These are phyloP conservation scores for Phytopythium oedochilum DNA, from an alignment of 352 stramenopile species.

Conservation along the genomic window DNA sequence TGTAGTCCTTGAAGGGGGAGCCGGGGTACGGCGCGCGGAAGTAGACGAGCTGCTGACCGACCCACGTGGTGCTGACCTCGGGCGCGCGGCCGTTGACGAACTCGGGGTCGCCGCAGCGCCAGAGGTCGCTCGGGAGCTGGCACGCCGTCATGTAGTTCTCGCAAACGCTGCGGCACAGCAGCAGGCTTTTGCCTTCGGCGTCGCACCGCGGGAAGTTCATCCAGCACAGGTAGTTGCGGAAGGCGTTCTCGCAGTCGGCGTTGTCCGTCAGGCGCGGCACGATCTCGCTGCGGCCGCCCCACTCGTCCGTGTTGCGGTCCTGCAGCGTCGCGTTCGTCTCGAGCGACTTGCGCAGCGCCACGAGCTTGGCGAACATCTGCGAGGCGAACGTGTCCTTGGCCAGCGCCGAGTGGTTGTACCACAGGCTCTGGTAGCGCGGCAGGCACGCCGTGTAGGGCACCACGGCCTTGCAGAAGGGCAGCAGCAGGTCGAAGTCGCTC, in stretches of 20 bases:
- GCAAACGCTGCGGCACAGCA: slow-evolving; percentile 86
- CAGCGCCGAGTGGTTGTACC: slow-evolving; percentile 74
- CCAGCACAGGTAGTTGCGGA: slow-evolving; percentile 89
- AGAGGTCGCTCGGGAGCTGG: slow-evolving; percentile 79
- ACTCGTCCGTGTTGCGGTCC: slow-evolving; percentile 65
- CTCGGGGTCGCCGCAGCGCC: slow-evolving; percentile 76
- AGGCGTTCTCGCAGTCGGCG: slow-evolving; percentile 88
- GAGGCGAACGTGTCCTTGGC: slow-evolving; percentile 65
- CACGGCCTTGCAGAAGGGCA: slow-evolving; percentile 68
- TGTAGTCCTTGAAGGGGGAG: slow-evolving; percentile 77
- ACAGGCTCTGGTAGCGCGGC: slow-evolving; percentile 63
- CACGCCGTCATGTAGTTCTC: slow-evolving; percentile 90
- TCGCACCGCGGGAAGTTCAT: slow-evolving; percentile 91
- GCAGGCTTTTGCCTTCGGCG: slow-evolving; percentile 65
- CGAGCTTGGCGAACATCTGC: slow-evolving; percentile 65
- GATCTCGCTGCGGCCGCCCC: slow-evolving; percentile 45
- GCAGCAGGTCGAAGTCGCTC: slow-evolving; percentile 55
- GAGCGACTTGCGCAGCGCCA: slow-evolving; percentile 49
- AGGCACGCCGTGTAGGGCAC: slow-evolving; percentile 73
- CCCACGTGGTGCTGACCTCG: slow-evolving; percentile 60
- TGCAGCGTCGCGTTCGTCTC: slow-evolving; percentile 64
- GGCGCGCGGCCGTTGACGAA: slow-evolving; percentile 62
- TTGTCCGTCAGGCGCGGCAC: slow-evolving; percentile 82
- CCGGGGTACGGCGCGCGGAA: slow-evolving; percentile 74
- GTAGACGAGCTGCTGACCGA: slow-evolving; percentile 64